phyloP scores from a whole-genome alignment of 805 yeast genomes.

The Kazachstania bromeliacearum region DNA sequence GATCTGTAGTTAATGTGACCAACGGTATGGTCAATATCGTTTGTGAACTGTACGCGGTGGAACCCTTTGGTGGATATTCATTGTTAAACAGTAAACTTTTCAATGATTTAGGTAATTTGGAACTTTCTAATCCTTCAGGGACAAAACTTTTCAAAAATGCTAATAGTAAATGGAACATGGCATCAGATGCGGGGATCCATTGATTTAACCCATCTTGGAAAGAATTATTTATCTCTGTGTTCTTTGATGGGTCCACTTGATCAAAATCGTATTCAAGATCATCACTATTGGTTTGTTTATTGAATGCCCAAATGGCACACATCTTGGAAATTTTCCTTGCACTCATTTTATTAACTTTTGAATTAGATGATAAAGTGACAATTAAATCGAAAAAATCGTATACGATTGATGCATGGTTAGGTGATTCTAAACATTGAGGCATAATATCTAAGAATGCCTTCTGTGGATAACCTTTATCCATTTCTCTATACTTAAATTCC shows the following conservation, averaged over 20 bases:
- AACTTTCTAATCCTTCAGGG: slow-evolving; percentile 48
- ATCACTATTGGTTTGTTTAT: slow-evolving; percentile 17
- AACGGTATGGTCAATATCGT: slow-evolving; percentile 51
- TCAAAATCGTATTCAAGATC: slow-evolving; percentile 20
- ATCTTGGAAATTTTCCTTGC: slow-evolving; percentile 73
- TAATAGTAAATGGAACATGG: slow-evolving; percentile 69
- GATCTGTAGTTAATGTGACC: slow-evolving; percentile 44
- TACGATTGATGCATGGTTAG: slow-evolving; percentile 83
- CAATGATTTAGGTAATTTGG: slow-evolving; percentile 51
- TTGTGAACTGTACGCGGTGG: slow-evolving; percentile 30
- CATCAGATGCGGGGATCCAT: slow-evolving; percentile 79
- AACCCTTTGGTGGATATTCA: slow-evolving; percentile 64
- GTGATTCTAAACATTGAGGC: slow-evolving; percentile 76
- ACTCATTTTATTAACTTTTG: slow-evolving; percentile 66
- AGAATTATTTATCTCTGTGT: slow-evolving; percentile 21
- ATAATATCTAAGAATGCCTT: slow-evolving; percentile 69
- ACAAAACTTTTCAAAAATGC: slow-evolving; percentile 74
- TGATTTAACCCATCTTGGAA: slow-evolving; percentile 63
- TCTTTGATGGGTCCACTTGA: slow-evolving; percentile 6
- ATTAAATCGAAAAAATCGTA: slow-evolving; percentile 79
- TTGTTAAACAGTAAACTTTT: slow-evolving; percentile 55
- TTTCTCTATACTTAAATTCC: slow-evolving; percentile 56
- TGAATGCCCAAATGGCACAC: slow-evolving; percentile 87
- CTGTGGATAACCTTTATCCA: slow-evolving; percentile 55
- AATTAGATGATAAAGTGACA: slow-evolving; percentile 67